phyloP scores from a whole-genome alignment of 2,329 filamentous ascomycete species.

The Kalmusia sp. region DNA sequence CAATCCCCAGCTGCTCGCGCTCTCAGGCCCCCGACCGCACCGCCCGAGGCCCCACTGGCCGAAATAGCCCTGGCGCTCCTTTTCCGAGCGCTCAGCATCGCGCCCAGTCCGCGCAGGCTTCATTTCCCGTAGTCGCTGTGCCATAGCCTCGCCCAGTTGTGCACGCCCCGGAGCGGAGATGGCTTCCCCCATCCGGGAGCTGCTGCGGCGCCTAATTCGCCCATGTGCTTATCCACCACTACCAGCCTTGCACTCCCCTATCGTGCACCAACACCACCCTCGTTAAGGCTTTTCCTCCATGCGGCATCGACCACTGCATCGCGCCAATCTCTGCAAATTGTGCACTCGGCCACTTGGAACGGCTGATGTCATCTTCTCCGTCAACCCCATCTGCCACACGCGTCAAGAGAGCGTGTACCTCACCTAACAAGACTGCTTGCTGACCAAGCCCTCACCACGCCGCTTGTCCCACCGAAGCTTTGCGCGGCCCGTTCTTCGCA shows the following conservation, averaged over 20 bases:
- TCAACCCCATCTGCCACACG: background rate
- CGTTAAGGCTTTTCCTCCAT: too few relatives aligned
- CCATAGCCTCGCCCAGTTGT: slow-evolving; percentile 39
- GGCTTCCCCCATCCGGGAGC: slow-evolving; percentile 11
- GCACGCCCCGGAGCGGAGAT: slow-evolving; percentile 25
- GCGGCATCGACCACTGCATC: slow-evolving; percentile 2
- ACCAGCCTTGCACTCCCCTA: slow-evolving; percentile 1
- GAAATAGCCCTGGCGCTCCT: slow-evolving; percentile 19
- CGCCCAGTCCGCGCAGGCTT: slow-evolving; percentile 25
- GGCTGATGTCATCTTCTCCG: slow-evolving; percentile 4
- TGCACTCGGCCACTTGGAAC: slow-evolving; percentile 3
- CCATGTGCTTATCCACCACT: background rate
- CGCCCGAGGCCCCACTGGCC: slow-evolving; percentile 9
- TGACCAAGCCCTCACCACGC: slow-evolving; percentile 2
- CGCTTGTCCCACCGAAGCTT: slow-evolving; percentile 2
- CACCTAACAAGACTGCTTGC: background rate
- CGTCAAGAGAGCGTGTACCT: background rate
- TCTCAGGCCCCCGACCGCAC: too few relatives aligned
- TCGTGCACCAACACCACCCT: slow-evolving; percentile 1
- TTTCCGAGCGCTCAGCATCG: slow-evolving; percentile 26
- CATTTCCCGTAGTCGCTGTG: slow-evolving; percentile 39
- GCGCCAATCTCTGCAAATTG: slow-evolving; percentile 14
- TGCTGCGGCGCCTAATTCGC: background rate
- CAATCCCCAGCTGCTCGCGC: too few relatives aligned
- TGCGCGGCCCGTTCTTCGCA: background rate